phyloP scores from a whole-genome alignment of 2,329 filamentous ascomycete genomes.

The Pseudopithomyces chartarum region DNA sequence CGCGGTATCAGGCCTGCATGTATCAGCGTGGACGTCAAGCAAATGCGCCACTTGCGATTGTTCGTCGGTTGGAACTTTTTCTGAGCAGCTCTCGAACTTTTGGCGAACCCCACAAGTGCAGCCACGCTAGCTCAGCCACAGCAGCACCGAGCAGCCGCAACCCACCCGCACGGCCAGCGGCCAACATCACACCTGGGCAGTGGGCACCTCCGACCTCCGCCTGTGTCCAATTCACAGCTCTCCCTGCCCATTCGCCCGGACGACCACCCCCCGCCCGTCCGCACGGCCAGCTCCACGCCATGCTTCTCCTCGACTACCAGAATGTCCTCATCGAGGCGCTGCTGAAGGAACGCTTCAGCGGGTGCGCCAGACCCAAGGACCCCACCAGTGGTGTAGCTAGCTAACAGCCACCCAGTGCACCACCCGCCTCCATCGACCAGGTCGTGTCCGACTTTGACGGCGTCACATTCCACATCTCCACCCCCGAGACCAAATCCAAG shows the following conservation, averaged over 20 bases:
- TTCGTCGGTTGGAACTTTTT: slow-evolving; percentile 25
- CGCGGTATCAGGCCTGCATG: slow-evolving; percentile 2
- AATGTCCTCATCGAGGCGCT: slow-evolving; percentile 97
- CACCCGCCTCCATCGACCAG: slow-evolving; percentile 91
- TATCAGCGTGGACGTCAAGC: neutral
- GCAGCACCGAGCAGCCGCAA: slow-evolving; percentile 23
- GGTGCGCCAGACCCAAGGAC: slow-evolving; percentile 62
- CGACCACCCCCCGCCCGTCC: slow-evolving; percentile 14
- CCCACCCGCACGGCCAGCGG: no score
- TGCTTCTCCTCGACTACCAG: slow-evolving; percentile 98
- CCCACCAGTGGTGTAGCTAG: no score
- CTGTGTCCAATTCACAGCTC: slow-evolving; percentile 29
- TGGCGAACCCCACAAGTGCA: slow-evolving; percentile 34
- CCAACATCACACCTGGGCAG: slow-evolving; percentile 7
- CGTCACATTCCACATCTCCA: slow-evolving; percentile 98
- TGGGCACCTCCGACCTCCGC: slow-evolving; percentile 36
- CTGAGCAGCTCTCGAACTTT: slow-evolving; percentile 38
- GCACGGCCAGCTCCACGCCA: slow-evolving; percentile 39
- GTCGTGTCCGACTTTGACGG: slow-evolving; percentile 99
- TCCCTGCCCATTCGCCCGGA: slow-evolving; percentile 24
- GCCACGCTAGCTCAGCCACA: slow-evolving; percentile 27
- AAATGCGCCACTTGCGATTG: slow-evolving; percentile 3
- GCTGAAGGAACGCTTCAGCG: slow-evolving; percentile 90
- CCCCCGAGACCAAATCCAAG: slow-evolving; percentile 89
- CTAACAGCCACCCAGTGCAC: slow-evolving; percentile 64